Base-by-base conservation (phyloP, 805 yeast genomes). In the Wickerhamomyces queroliae region DNA sequence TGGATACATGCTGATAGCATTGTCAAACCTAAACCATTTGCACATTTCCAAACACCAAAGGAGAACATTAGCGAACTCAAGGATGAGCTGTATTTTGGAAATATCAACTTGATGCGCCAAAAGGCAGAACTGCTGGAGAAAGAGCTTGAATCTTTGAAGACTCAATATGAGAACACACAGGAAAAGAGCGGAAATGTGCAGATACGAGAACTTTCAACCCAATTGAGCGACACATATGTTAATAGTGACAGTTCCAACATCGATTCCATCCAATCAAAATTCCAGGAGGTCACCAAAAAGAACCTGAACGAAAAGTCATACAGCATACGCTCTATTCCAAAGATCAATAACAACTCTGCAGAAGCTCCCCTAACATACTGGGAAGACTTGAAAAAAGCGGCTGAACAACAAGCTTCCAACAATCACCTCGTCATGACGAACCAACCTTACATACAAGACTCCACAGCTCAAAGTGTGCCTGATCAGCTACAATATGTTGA, bases 1-100 rank as follows among this genome's bases (percentile, higher is more conserved):
- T 64, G 66, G 47, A 50, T 72, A n/a, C 77, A 69, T 43, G 50
- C 65, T 1, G 58, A 67, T n/a, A 65, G 59, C 35, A 67, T 74
- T n/a, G 51, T 62, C 9, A 68, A 70, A 7, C 78, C 79, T 4
- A 36, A 35, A 23, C 50, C 58, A 4, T 56, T 48, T 35, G 44
- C 61, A 1, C 33, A 26, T 5, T 32, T 44, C 6, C 47, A 48
- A 13, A 44, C 46, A 12, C 41, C 49, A n/a, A 45, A 48, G 23
- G 33, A 45, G 8, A 40, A 41, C 9, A 37, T 44, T 4, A 26
- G 28, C 18, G 51, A 47, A 8, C 24, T 44, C 3, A 39, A 43
- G 9, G 49, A 47, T 16, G 56, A 52, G 31, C 20, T 55, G 11
- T 55, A 53, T 38, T 53, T 52, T 41, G 59, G 59, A 4, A 44